A percentile compares a stretch with the other conserved stretches of the same genome.
Conservation (phyloP, 2,329 filamentous ascomycete species). For the Phaeophleospora eucalypticola region DNA sequence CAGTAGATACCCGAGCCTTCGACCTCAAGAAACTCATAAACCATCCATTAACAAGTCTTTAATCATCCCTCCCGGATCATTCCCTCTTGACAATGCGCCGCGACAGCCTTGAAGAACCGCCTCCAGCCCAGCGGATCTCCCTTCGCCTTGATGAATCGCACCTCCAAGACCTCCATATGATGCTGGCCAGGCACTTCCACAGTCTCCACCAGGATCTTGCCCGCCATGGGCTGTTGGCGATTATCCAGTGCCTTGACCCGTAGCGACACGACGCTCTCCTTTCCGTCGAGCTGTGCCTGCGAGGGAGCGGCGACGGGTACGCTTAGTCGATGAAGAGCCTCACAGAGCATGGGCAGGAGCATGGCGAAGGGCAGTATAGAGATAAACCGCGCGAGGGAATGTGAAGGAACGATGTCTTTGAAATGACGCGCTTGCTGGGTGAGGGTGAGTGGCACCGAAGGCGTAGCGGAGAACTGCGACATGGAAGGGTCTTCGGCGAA, state of each 20-base stretch:
- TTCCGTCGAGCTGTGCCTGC: slow-evolving; percentile 38
- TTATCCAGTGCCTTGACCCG: slow-evolving; percentile 72
- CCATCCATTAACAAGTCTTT: not conserved
- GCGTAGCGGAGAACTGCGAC: slow-evolving; percentile 76
- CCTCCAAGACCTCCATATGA: slow-evolving; percentile 63
- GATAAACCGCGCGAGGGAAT: slow-evolving; percentile 87
- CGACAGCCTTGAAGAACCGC: slow-evolving; percentile 94
- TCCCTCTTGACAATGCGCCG: slow-evolving; percentile 78
- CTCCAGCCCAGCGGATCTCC: slow-evolving; percentile 96
- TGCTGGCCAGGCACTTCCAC: slow-evolving; percentile 46
- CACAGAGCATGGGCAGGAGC: slow-evolving; percentile 73
- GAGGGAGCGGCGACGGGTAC: slow-evolving; percentile 60
- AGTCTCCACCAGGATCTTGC: slow-evolving; percentile 69
- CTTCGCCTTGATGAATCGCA: slow-evolving; percentile 89
- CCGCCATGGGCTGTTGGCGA: slow-evolving; percentile 66
- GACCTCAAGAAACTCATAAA: too few species aligned
- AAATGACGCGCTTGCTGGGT: slow-evolving; percentile 88
- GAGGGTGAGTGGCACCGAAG: slow-evolving; percentile 72
- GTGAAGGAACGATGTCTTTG: slow-evolving; percentile 82
- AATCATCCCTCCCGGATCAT: slow-evolving; percentile 41
- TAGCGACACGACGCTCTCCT: slow-evolving; percentile 50
- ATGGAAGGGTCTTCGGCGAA: slow-evolving; percentile 81
- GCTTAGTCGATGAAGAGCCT: slow-evolving; percentile 79
- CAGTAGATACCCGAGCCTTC: too few species aligned
- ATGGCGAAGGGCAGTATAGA: slow-evolving; percentile 71